phyloP scores from a whole-genome alignment of 257 asterid genomes.

The Voacanga thouarsii region DNA sequence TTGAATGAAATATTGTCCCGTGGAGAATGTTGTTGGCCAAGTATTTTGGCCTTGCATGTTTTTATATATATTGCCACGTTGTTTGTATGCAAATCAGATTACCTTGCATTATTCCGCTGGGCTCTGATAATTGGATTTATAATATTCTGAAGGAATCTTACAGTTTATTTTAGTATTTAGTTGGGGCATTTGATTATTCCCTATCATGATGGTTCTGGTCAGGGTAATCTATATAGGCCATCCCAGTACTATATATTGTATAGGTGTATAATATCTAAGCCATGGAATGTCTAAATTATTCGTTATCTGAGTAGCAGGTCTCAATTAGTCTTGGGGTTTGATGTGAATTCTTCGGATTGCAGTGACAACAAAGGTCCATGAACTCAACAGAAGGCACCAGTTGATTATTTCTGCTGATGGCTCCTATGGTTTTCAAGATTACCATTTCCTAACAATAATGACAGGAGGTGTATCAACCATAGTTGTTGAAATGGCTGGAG shows the following conservation, averaged over 20 bases:
- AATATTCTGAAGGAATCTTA: neutral
- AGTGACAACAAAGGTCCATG: neutral
- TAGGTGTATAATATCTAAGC: neutral
- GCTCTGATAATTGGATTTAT: neutral
- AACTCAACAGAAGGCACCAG: neutral
- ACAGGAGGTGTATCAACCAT: neutral
- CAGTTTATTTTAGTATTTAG: neutral
- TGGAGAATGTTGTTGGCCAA: conserved; percentile 1
- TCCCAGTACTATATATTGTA: neutral
- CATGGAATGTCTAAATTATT: neutral
- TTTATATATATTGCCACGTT: neutral
- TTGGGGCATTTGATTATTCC: neutral
- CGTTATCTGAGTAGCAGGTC: neutral
- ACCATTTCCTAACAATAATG: neutral
- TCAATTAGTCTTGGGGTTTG: neutral
- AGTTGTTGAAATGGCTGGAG: neutral
- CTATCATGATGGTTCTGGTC: neutral
- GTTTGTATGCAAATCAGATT: neutral
- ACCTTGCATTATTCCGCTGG: neutral
- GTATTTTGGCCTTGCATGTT: neutral
- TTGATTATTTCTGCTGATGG: neutral
- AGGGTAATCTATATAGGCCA: neutral
- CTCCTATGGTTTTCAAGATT: neutral
- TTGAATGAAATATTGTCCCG: neutral
- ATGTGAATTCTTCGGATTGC: neutral